Evolutionary conservation across 257 asterid genomes (phyloP).

Genomic region (Verbena officinalis): DNA sequence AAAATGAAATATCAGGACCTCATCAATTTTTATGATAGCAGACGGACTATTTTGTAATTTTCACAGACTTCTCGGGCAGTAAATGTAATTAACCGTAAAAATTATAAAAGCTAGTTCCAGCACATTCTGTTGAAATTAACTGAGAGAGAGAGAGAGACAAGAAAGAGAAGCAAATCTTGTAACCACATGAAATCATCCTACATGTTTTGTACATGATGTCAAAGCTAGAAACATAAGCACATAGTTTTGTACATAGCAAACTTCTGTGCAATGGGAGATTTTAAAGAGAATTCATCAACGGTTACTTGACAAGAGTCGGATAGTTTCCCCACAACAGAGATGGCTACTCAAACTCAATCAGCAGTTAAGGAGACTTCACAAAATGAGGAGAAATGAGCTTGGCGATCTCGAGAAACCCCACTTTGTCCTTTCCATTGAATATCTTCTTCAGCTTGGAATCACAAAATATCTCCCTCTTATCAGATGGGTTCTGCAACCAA

Average conservation of each 20-base stretch:
- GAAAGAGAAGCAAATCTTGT: slow-evolving; percentile 15
- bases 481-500: slow-evolving; percentile 51
- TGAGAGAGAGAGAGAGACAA: not conserved
- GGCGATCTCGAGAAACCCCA: slow-evolving; percentile 58
- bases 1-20: no score
- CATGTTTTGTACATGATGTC: slow-evolving; percentile 34
- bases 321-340: no score
- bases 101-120: no score
- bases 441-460: slow-evolving; percentile 63
- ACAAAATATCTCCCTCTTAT: slow-evolving; percentile 61
- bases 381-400: slow-evolving; percentile 60
- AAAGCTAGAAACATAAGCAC: slow-evolving; percentile 24
- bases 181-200: slow-evolving; percentile 25
- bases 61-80: no score
- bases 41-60: no score
- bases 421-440: slow-evolving; percentile 60
- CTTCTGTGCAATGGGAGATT: slow-evolving; percentile 14
- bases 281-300: not conserved
- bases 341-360: no score
- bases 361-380: slow-evolving; percentile 44
- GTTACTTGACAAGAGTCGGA: not conserved
- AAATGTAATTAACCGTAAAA: no score
- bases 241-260: not conserved
- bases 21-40: no score
- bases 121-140: no score